These are phyloP conservation scores for Fusarium denticulatum DNA, from an alignment of 2,329 filamentous ascomycete genomes.

Conservation along the genomic window DNA sequence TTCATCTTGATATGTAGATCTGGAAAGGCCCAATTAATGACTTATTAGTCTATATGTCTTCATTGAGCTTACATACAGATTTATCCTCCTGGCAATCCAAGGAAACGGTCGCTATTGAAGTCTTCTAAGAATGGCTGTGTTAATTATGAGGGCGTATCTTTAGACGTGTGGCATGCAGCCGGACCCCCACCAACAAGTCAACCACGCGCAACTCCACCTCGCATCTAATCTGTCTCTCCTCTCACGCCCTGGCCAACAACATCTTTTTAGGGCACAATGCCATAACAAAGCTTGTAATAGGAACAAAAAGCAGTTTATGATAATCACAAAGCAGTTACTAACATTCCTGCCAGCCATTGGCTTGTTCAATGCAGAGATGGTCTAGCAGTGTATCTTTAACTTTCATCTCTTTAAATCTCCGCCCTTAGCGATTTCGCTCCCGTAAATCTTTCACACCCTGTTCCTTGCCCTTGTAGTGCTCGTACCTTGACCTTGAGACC, in stretches of 20 bases:
- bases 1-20: constrained; percentile 30
- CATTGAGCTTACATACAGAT: neutral
- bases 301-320: neutral
- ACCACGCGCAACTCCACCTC: constrained; percentile 1
- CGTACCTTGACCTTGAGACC: constrained; percentile 18
- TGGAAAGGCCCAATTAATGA: neutral
- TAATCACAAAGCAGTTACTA: neutral
- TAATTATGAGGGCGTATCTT: neutral
- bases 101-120: neutral
- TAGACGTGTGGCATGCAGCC: neutral
- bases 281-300: neutral
- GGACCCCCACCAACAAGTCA: constrained; percentile 18
- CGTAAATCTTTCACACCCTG: constrained; percentile 32
- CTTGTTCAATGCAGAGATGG: neutral
- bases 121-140: neutral
- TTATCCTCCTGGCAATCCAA: neutral
- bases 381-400: neutral
- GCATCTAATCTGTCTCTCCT: constrained; percentile 23
- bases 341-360: constrained; percentile 7
- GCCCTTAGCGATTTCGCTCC: constrained; percentile 33
- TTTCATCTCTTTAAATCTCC: constrained; percentile 29
- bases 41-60: neutral
- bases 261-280: neutral
- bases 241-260: constrained; percentile 19
- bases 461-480: neutral